Conservation (phyloP, 768 basidiomycete species). For the Amanita rimosa region DNA sequence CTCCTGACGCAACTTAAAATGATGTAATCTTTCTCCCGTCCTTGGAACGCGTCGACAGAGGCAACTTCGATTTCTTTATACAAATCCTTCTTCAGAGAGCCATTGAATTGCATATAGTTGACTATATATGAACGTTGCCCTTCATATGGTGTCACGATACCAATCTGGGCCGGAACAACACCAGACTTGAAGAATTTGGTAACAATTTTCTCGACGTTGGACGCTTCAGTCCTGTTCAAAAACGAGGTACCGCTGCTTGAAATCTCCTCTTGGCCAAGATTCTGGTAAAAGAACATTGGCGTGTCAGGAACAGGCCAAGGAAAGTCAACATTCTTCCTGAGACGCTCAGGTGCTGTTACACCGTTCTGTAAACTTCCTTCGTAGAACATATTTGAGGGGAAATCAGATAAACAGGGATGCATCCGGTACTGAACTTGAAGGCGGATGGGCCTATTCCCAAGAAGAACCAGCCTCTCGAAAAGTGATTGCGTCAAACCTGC, state of each 20-base stretch:
- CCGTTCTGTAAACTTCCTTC: conserved; percentile 98
- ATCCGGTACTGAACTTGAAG: conserved; percentile 99
- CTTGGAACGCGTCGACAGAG: conserved; percentile 98
- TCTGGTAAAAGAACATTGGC: conserved; percentile 99
- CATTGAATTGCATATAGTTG: conserved; percentile 99
- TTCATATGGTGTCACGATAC: conserved; percentile 98
- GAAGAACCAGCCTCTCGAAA: conserved; percentile 92
- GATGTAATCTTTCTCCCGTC: conserved; percentile 99
- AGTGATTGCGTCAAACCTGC: conserved; percentile 97
- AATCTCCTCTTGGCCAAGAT: conserved; percentile 97
- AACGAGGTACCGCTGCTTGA: conserved; percentile 98
- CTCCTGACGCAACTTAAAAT: conserved; percentile 95
- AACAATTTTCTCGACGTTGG: conserved; percentile 99
- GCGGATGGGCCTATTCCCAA: conserved; percentile 93
- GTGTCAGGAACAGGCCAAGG: conserved; percentile 97
- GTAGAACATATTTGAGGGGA: conserved; percentile 99
- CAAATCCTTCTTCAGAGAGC: conserved; percentile 96
- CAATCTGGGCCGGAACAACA: conserved; percentile 90
- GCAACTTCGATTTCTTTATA: conserved; percentile 99
- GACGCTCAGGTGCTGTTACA: conserved; percentile 94
- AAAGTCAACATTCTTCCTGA: conserved; percentile 98
- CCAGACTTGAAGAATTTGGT: conserved; percentile 99
- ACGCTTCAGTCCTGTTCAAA: conserved; percentile 97
- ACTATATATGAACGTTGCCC: conserved; percentile 98
- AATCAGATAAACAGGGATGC: conserved; percentile 98